These are phyloP conservation scores for Physcomitrellopsis africana DNA, from an alignment of 225 moss, liverwort and hornwort species.

Conservation along the genomic window DNA sequence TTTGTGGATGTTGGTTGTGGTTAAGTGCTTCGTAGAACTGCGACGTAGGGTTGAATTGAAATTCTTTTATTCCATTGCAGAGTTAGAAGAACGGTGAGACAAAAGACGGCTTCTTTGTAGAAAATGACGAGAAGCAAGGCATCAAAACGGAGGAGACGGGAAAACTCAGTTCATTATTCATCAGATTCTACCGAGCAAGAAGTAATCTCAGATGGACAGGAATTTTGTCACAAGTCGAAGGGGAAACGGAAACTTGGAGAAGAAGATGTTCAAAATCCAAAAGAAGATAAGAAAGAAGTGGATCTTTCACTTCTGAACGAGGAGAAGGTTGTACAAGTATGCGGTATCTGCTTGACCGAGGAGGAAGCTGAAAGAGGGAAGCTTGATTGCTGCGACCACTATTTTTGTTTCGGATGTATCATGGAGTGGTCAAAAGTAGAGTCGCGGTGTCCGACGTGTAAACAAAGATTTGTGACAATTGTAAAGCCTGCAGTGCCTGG, in stretches of 20 bases:
- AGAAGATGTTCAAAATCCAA: conserved; percentile 20
- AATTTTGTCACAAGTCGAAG: conserved; percentile 47
- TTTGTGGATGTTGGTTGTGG: no score
- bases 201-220: conserved; percentile 34
- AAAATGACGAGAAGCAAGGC: conserved; percentile 51
- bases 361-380: conserved; percentile 85
- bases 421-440: conserved; percentile 99
- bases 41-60: no score
- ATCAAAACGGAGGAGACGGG: conserved; percentile 49
- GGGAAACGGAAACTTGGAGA: conserved; percentile 54
- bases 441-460: conserved; percentile 92
- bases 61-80: no score
- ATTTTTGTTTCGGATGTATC: conserved; percentile 93
- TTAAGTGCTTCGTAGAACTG: no score
- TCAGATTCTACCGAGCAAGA: conserved; percentile 45
- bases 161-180: conserved; percentile 33
- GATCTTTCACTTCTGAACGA: conserved; percentile 27
- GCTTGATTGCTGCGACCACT: conserved; percentile 95
- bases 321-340: conserved; percentile 57
- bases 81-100: no score
- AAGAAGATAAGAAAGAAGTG: conserved; percentile 44
- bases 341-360: conserved; percentile 93
- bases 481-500: conserved; percentile 62
- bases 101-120: not conserved
- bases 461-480: conserved; percentile 83